A percentile compares a stretch with the other conserved stretches of the same genome.
phyloP scores from a whole-genome alignment of 257 asterid species.

The Echites panduratus region DNA sequence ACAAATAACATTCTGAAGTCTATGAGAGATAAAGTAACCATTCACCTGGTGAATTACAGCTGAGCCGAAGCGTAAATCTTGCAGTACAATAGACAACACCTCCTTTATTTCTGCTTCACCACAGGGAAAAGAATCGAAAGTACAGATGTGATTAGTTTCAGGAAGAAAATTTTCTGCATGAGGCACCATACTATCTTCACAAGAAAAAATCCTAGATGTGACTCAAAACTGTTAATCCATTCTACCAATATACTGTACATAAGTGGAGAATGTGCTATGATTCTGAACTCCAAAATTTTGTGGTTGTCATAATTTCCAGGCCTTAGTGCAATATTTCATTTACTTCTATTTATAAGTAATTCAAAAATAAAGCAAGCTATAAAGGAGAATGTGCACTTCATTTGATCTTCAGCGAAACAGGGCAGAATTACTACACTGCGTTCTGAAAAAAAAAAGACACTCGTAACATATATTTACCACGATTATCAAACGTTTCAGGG shows the following conservation, averaged over 20 bases:
- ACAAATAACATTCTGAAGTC: constrained; percentile 7
- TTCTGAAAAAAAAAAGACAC: background rate
- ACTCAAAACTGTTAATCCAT: background rate
- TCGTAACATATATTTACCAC: constrained; percentile 45
- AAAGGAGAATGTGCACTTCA: background rate
- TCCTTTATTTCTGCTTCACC: constrained; percentile 77
- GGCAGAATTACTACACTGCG: background rate
- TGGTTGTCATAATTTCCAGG: background rate
- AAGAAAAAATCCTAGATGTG: background rate
- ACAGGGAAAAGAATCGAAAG: constrained; percentile 7
- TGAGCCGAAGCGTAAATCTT: constrained; percentile 73
- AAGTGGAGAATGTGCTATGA: background rate
- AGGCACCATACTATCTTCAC: constrained; percentile 5
- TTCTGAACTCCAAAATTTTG: background rate
- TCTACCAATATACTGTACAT: background rate
- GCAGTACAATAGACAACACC: constrained; percentile 66
- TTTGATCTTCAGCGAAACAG: background rate
- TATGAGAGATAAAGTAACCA: constrained; percentile 11
- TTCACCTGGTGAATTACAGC: constrained; percentile 95
- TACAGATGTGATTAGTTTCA: background rate
- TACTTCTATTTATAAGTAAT: background rate
- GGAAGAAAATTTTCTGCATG: background rate
- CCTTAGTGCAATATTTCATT: background rate
- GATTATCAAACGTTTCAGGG: constrained; percentile 89
- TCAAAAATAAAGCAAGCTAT: background rate